A percentile compares a stretch with the other conserved stretches of the same genome.
phyloP scores from a whole-genome alignment of 495 filamentous ascomycete genomes.

The Aspergillus conjunctus region DNA sequence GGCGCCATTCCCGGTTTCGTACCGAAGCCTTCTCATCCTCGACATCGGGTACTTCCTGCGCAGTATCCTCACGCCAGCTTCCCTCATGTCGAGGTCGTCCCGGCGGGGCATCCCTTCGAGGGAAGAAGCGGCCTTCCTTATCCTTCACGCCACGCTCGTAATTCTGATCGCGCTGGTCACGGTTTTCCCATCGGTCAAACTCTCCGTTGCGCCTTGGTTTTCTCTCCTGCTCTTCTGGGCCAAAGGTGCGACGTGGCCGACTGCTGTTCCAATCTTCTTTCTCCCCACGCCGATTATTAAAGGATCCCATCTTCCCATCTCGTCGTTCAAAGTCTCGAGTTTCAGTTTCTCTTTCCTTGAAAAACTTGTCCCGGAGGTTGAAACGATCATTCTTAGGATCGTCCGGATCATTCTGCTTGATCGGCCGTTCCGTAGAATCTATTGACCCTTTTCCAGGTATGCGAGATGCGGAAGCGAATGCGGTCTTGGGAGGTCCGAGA shows the following conservation, averaged over 20 bases:
- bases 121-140: conserved; percentile 51
- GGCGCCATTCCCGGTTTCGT: conserved; percentile 66
- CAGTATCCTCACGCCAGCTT: conserved; percentile 56
- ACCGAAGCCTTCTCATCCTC: conserved; percentile 56
- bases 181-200: conserved; percentile 59
- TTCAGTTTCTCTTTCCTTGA: conserved; percentile 48
- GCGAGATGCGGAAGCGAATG: conserved; percentile 80
- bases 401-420: conserved; percentile 51
- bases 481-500: conserved; percentile 83
- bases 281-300: conserved; percentile 52
- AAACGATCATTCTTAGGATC: conserved; percentile 60
- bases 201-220: conserved; percentile 62
- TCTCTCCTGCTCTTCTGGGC: conserved; percentile 57
- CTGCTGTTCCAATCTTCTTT: conserved; percentile 62
- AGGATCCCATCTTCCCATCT: conserved; percentile 38
- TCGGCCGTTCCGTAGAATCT: conserved; percentile 48
- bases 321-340: conserved; percentile 50
- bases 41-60: conserved; percentile 56
- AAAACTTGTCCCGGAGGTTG: conserved; percentile 59
- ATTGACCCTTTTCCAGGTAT: conserved; percentile 56
- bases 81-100: conserved; percentile 55
- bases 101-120: conserved; percentile 48
- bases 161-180: conserved; percentile 52
- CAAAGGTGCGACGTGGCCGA: conserved; percentile 55
- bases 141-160: conserved; percentile 44